A percentile compares a stretch with the other conserved stretches of the same genome.
phyloP scores from a whole-genome alignment of 1,284 basidiomycete species.

The Grifola frondosa region DNA sequence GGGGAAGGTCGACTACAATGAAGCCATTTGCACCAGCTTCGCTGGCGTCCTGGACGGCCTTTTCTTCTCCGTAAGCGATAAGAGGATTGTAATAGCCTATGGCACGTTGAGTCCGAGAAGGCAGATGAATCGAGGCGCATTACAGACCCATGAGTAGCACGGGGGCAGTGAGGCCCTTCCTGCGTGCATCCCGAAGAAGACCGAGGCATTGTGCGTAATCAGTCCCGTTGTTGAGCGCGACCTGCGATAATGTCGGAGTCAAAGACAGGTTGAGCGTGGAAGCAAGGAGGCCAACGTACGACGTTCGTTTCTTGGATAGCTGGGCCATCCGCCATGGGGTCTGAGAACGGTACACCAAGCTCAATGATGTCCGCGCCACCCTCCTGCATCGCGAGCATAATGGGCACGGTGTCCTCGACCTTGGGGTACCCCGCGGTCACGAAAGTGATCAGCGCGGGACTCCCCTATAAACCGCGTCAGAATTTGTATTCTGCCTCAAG shows the following conservation, averaged over 20 bases:
- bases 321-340: conserved; percentile 94
- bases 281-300: conserved; percentile 44
- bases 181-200: conserved; percentile 78
- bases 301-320: conserved; percentile 92
- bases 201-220: conserved; percentile 77
- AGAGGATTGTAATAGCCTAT: conserved; percentile 96
- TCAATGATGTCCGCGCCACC: conserved; percentile 97
- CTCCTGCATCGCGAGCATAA: conserved; percentile 88
- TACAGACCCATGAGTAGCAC: conserved; percentile 89
- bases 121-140: neutral
- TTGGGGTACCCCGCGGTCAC: conserved; percentile 90
- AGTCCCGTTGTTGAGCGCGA: conserved; percentile 79
- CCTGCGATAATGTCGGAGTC: conserved; percentile 42
- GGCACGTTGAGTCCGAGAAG: neutral
- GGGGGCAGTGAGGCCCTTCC: conserved; percentile 80
- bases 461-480: conserved; percentile 43
- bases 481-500: neutral
- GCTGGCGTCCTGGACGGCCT: conserved; percentile 85
- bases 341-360: conserved; percentile 94
- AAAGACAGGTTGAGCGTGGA: conserved; percentile 6
- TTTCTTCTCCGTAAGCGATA: conserved; percentile 93
- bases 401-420: conserved; percentile 77
- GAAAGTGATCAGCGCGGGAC: conserved; percentile 83
- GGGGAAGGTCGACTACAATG: conserved; percentile 98
- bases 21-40: conserved; percentile 95